Evolutionary conservation across 768 basidiomycete genomes (phyloP), one percentile per base, ranked within the genome.

Genomic region (Tremella yokohamensis): DNA sequence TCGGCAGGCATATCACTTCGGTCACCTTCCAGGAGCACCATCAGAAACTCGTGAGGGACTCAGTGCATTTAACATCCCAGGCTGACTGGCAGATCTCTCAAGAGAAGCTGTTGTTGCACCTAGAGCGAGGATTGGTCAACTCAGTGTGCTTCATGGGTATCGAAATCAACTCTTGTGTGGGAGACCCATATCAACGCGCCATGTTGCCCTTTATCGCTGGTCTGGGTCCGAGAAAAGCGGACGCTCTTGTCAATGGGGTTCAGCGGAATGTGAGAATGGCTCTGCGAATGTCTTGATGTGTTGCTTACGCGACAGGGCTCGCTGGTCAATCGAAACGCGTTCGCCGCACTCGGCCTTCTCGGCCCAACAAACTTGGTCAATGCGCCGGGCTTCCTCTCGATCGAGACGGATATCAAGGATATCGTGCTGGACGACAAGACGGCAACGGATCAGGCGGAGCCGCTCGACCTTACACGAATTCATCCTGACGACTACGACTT

Each of bases 401-500:
- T 98, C 60, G 87, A 90, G 66, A 76, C 80, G 18, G 85, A 86
- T 54, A 56, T 72, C 24, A 63, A 78, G 65, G 57, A 86, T 84
- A 67, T 80, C 82, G 44, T 82, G 38, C 81, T 82, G 50, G 77
- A 78, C 58, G 84, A 86, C 29, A 84, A 84, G 47, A 82, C 84
- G 55, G 82, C 84, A 39, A 87, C 88, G 45, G 81, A 84, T 55
- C 84, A 83, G 37, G 83, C 86, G 8, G 96, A 99, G 75, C 90
- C 93, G 3, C 81, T 99, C 52, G 96, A 99, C 71, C 85, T 86
- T 70, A 98, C 93, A 38, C 88, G 96, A 18, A 90, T 99, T 53
- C 96, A 99, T 71, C 90, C 90, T 6, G 90, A 94, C 74, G 96
- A 99, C 77, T 99, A 98, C 72, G 93, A 97, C 64, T 82, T 98